phyloP scores from a whole-genome alignment of 495 filamentous ascomycete genomes.

The Hypoxylon rickii region DNA sequence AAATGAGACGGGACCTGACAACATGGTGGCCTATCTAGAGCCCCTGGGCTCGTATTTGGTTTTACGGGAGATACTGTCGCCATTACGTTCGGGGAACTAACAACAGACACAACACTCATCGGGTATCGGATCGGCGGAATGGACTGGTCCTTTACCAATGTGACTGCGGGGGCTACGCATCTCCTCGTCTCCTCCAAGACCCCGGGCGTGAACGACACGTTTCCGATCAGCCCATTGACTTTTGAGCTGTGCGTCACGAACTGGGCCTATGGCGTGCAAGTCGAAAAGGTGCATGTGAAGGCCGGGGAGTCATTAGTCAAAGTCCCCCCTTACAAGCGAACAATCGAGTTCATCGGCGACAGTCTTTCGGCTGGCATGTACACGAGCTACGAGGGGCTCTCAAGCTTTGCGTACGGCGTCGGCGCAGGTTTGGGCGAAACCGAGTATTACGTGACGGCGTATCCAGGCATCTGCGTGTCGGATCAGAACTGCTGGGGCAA shows the following conservation, averaged over 20 bases:
- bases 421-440: conserved; percentile 65
- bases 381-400: conserved; percentile 66
- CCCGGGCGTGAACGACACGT: conserved; percentile 45
- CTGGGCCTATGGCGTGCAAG: conserved; percentile 69
- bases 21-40: conserved; percentile 37
- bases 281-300: conserved; percentile 59
- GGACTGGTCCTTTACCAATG: conserved; percentile 71
- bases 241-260: conserved; percentile 67
- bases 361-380: conserved; percentile 62
- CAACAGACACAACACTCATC: conserved; percentile 59
- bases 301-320: conserved; percentile 54
- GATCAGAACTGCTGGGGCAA: conserved; percentile 65
- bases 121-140: conserved; percentile 66
- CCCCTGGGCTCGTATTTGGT: conserved; percentile 65
- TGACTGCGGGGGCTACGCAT: conserved; percentile 64
- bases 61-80: conserved; percentile 68
- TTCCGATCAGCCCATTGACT: conserved; percentile 47
- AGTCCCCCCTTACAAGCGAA: conserved; percentile 54
- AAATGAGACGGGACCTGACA: conserved; percentile 3
- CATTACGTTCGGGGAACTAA: conserved; percentile 64
- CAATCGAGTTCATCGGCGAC: conserved; percentile 71
- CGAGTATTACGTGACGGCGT: conserved; percentile 66
- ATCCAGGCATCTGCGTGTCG: conserved; percentile 63
- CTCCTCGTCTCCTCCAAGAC: conserved; percentile 57
- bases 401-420: conserved; percentile 62